Evolutionary conservation across 768 basidiomycete species (phyloP).

Genomic region (Termitomyces sp.): DNA sequence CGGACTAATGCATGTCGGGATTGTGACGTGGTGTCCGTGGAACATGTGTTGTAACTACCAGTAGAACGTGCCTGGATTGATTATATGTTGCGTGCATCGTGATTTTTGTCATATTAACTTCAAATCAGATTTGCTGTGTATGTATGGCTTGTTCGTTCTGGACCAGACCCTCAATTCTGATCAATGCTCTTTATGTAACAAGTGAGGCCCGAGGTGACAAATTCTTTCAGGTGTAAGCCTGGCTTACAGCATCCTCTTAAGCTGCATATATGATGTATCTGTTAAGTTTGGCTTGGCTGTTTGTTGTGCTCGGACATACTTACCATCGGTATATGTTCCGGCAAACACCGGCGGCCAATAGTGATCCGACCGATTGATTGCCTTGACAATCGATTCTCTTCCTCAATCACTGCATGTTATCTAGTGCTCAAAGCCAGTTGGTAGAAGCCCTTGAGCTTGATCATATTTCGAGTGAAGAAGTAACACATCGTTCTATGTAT

Average conservation of each 20-base stretch:
- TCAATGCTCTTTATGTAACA: neutral
- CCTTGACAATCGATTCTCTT: no score
- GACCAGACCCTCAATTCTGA: no score
- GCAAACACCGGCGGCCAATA: no score
- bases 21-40: constrained; percentile 11
- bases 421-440: neutral
- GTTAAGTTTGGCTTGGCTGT: no score
- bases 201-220: neutral
- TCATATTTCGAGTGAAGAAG: constrained; percentile 11
- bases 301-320: no score
- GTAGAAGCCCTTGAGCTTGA: constrained; percentile 1
- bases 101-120: no score
- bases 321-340: no score
- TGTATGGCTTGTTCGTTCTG: no score
- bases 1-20: constrained; percentile 15
- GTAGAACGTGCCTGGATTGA: neutral
- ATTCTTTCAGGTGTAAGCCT: neutral
- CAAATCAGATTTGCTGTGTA: no score
- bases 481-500: neutral
- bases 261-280: no score
- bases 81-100: no score
- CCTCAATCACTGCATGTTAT: constrained; percentile 6
- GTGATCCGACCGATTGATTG: neutral
- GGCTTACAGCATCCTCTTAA: no score
- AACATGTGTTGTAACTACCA: constrained; percentile 7